Evolutionary conservation across 345 rosid genomes (phyloP).

Genomic region (Cardiospermum halicacabum): DNA sequence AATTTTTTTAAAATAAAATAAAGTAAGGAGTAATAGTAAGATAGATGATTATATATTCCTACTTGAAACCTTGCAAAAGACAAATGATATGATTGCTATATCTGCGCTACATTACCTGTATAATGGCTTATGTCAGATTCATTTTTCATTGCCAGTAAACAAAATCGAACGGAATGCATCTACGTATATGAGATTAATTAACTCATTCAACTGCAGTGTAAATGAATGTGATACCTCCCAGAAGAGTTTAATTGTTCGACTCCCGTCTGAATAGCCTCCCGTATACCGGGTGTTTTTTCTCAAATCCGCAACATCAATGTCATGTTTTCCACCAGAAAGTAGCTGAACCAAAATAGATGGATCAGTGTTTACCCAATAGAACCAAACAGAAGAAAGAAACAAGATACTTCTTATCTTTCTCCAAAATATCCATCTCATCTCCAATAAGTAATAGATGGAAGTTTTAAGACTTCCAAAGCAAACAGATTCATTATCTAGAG

Average conservation of each 20-base stretch:
- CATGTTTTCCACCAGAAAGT: conserved; percentile 94
- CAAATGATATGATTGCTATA: background rate
- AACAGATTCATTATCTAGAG: background rate
- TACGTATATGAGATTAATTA: background rate
- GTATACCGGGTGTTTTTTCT: conserved; percentile 75
- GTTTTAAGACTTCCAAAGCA: background rate
- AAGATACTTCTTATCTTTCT: no score
- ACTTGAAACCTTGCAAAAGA: conserved; percentile 1
- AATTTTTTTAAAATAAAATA: no score
- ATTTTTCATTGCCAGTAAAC: background rate
- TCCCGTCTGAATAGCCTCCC: conserved; percentile 89
- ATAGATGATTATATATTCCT: background rate
- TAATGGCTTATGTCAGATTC: background rate
- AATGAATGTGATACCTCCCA: conserved; percentile 70
- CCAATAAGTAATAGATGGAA: background rate
- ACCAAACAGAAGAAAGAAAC: background rate
- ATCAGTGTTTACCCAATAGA: conserved; percentile 8
- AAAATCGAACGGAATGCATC: background rate
- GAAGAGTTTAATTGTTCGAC: conserved; percentile 75
- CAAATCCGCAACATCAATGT: conserved; percentile 85
- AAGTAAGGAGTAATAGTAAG: no score
- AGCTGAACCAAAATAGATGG: conserved; percentile 41
- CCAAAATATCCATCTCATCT: background rate
- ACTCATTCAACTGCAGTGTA: conserved; percentile 8
- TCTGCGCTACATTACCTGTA: no score